Percentiles rank a stretch among this genome's conserved stretches.
Conservation (phyloP, 2,329 filamentous ascomycete genomes). For the Pseudopithomyces maydicus region DNA sequence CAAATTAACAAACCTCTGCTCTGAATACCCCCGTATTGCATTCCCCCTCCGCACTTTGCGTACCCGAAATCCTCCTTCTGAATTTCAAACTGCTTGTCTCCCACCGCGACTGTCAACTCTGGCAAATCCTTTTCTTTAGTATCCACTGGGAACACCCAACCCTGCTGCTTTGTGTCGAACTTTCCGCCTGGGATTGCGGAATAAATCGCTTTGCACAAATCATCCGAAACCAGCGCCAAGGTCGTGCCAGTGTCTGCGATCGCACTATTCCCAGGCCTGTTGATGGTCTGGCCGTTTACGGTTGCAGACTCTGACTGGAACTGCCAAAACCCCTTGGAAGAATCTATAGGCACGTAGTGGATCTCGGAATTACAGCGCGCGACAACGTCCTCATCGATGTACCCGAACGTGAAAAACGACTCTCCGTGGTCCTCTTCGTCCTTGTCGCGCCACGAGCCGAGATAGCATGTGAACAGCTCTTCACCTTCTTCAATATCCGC, state of each 20-base stretch:
- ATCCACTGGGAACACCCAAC: constrained; percentile 65
- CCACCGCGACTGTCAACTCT: constrained; percentile 66
- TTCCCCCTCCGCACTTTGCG: constrained; percentile 58
- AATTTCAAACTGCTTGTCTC: constrained; percentile 63
- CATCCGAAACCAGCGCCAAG: constrained; percentile 67
- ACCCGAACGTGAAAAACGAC: constrained; percentile 76
- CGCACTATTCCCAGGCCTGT: constrained; percentile 63
- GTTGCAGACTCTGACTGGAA: constrained; percentile 63
- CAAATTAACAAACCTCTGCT: no score
- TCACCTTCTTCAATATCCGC: constrained; percentile 57
- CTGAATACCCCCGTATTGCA: constrained; percentile 70
- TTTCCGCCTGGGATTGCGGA: constrained; percentile 64
- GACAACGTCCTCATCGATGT: constrained; percentile 68
- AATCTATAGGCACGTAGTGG: constrained; percentile 66
- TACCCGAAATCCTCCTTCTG: constrained; percentile 69
- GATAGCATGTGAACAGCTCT: constrained; percentile 68
- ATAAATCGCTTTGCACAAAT: constrained; percentile 66
- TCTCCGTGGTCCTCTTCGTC: constrained; percentile 50
- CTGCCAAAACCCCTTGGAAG: constrained; percentile 70
- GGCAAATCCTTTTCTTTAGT: constrained; percentile 62
- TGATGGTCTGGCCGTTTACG: constrained; percentile 61
- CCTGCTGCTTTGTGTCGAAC: constrained; percentile 60
- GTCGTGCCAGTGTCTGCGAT: constrained; percentile 77
- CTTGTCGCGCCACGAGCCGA: constrained; percentile 62
- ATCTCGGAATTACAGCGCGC: constrained; percentile 60